phyloP scores from a whole-genome alignment of 169 alveolate species.

The Eimeria maxima region DNA sequence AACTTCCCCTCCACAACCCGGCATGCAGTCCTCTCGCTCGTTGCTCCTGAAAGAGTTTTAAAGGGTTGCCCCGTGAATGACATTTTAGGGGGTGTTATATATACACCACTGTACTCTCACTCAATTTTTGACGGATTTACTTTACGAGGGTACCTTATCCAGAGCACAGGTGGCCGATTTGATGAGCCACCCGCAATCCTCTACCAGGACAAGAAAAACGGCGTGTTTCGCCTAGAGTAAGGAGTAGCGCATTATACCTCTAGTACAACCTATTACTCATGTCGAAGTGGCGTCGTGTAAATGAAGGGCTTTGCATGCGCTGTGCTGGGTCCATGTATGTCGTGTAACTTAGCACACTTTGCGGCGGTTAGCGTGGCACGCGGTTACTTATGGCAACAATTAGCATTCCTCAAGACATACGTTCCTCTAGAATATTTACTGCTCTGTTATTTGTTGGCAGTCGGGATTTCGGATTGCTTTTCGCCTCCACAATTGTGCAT shows the following conservation, averaged over 20 bases:
- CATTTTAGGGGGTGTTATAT: background rate
- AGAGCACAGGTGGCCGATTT: background rate
- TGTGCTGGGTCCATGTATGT: background rate
- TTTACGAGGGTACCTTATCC: background rate
- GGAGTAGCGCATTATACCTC: background rate
- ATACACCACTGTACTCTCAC: background rate
- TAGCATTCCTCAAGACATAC: background rate
- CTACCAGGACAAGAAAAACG: background rate
- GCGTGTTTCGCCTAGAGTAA: background rate
- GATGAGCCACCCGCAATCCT: background rate
- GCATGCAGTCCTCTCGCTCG: constrained; percentile 8
- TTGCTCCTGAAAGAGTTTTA: background rate
- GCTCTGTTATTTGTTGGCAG: background rate
- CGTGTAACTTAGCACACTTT: background rate
- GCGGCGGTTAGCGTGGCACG: background rate
- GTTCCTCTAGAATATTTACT: background rate
- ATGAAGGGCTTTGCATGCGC: background rate
- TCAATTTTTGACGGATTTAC: background rate
- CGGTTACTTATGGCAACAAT: background rate
- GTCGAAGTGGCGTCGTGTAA: background rate
- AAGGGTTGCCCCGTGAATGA: background rate
- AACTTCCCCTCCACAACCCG: background rate
- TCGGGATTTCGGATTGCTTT: background rate
- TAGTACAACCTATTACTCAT: background rate
- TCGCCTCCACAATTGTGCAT: background rate